phyloP scores from a whole-genome alignment of 2,329 filamentous ascomycete genomes.

The Cytospora paraplurivora region DNA sequence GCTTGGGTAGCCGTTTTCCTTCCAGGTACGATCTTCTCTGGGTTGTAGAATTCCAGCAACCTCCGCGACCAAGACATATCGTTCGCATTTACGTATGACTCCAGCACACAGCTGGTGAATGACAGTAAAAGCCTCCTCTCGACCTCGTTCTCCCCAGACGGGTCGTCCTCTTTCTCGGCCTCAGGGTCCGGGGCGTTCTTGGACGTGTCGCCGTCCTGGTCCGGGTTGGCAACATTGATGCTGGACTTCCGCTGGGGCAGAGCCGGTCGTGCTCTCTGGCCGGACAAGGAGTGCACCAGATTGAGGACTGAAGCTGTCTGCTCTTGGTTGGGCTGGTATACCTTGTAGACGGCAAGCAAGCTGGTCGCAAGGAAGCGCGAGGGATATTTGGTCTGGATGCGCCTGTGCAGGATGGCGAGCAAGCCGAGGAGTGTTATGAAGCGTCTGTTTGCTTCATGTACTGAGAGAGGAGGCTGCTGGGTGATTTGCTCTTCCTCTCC shows the following conservation, averaged over 20 bases:
- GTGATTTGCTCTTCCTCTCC: conserved; percentile 10
- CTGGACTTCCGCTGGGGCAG: conserved; percentile 62
- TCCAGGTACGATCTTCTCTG: conserved; percentile 63
- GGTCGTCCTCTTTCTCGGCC: conserved; percentile 54
- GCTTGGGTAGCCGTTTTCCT: conserved; percentile 63
- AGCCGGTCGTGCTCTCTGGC: conserved; percentile 60
- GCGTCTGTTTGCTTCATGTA: conserved; percentile 40
- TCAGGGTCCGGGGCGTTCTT: conserved; percentile 65
- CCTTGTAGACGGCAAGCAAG: conserved; percentile 69
- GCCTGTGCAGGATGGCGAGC: conserved; percentile 70
- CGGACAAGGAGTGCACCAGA: conserved; percentile 64
- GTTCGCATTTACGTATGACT: conserved; percentile 69
- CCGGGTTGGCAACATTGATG: conserved; percentile 56
- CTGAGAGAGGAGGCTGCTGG: conserved; percentile 10
- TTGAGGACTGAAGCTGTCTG: conserved; percentile 71
- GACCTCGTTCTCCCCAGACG: conserved; percentile 58
- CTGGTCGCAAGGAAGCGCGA: conserved; percentile 77
- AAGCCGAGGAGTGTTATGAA: conserved; percentile 73
- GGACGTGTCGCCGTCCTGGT: conserved; percentile 55
- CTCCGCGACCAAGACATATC: conserved; percentile 64
- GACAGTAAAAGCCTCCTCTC: conserved; percentile 69
- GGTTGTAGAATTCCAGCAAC: conserved; percentile 68
- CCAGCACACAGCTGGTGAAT: conserved; percentile 76
- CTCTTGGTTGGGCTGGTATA: conserved; percentile 66
- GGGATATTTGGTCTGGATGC: conserved; percentile 76